A percentile compares a stretch with the other conserved stretches of the same genome.
Evolutionary conservation across 176 grass and related monocot genomes (phyloP).

Genomic region (Carex parvula): DNA sequence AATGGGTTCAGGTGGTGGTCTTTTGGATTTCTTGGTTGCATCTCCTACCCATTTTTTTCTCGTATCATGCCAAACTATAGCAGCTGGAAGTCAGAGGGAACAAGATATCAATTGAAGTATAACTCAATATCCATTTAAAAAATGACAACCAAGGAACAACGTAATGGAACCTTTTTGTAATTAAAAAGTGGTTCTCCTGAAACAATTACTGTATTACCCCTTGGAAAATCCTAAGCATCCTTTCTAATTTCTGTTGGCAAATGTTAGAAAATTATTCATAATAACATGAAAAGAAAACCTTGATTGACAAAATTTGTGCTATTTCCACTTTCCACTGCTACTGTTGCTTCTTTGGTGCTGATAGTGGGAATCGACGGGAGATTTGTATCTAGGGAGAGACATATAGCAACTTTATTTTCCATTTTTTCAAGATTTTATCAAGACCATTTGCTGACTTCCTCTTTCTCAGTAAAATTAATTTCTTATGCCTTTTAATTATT

Average conservation of each 20-base stretch:
- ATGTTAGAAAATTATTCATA: not conserved
- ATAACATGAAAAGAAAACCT: constrained; percentile 33
- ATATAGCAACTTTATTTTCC: constrained; percentile 57
- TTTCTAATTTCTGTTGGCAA: not conserved
- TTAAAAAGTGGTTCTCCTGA: not conserved
- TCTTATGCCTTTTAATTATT: constrained; percentile 42
- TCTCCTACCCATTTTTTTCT: constrained; percentile 78
- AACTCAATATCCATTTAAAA: constrained; percentile 10
- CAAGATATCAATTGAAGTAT: not conserved
- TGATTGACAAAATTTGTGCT: constrained; percentile 61
- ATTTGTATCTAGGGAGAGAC: constrained; percentile 57
- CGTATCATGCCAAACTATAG: constrained; percentile 73
- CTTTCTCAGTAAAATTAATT: constrained; percentile 33
- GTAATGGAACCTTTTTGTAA: not conserved
- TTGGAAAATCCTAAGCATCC: not conserved
- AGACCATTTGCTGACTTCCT: constrained; percentile 39
- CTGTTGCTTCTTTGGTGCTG: constrained; percentile 38
- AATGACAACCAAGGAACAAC: not conserved
- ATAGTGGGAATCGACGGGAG: constrained; percentile 40
- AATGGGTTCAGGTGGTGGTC: constrained; percentile 51
- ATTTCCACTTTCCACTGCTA: constrained; percentile 32
- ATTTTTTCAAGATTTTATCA: constrained; percentile 34
- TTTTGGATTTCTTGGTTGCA: constrained; percentile 38
- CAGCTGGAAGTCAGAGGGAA: constrained; percentile 44
- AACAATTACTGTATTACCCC: not conserved